phyloP scores from a whole-genome alignment of 83 land plant genomes.

The Picea abies region DNA sequence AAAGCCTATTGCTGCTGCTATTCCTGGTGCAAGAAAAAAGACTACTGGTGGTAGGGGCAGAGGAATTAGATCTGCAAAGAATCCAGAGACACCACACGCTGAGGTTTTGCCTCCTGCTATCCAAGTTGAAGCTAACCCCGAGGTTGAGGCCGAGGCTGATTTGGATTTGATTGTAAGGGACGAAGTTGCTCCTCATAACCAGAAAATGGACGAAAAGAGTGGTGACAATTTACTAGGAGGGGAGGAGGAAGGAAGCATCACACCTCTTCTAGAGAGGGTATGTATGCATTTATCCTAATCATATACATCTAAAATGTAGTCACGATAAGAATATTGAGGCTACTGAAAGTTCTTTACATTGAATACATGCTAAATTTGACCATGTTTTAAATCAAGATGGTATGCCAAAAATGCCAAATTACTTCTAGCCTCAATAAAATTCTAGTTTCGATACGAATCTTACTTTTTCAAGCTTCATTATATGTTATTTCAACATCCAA shows the following conservation, averaged over 20 bases:
- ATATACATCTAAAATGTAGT: neutral
- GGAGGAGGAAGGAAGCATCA: slow-evolving; percentile 32
- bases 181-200: slow-evolving; percentile 15
- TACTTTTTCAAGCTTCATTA: neutral
- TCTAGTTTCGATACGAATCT: no score
- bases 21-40: no score
- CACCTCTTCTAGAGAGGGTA: slow-evolving; percentile 56
- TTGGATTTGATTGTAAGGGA: slow-evolving; percentile 9
- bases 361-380: neutral
- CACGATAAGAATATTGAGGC: neutral
- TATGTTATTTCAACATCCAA: slow-evolving; percentile 25
- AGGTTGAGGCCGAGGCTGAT: slow-evolving; percentile 20
- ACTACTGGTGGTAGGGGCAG: slow-evolving; percentile 28
- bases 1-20: no score
- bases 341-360: neutral
- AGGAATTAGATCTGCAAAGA: slow-evolving; percentile 25
- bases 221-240: no score
- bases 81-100: slow-evolving; percentile 29
- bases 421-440: neutral
- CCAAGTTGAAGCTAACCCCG: slow-evolving; percentile 18
- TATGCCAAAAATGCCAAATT: neutral
- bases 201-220: no score
- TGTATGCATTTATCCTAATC: neutral
- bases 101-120: slow-evolving; percentile 20
- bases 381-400: neutral